Evolutionary conservation across 257 asterid species (phyloP).

Genomic region (Solanum dulcamara): DNA sequence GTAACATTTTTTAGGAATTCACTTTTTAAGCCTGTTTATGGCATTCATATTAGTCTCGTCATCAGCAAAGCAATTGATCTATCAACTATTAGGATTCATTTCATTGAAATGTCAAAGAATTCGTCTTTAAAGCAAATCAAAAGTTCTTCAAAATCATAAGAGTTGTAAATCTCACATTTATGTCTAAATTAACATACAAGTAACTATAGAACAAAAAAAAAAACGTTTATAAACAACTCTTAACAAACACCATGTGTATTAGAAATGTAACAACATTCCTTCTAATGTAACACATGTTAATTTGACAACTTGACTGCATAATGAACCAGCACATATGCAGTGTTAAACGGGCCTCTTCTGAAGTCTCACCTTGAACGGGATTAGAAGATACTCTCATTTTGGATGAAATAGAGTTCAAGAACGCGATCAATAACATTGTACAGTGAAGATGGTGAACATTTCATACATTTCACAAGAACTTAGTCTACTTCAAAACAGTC

Average conservation of each 20-base stretch:
- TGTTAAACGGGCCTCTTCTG: neutral
- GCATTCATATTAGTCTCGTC: too few species aligned
- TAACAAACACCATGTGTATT: neutral
- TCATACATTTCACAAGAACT: neutral
- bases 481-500: too few species aligned
- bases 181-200: neutral
- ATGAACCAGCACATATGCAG: neutral
- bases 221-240: too few species aligned
- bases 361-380: neutral
- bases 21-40: too few species aligned
- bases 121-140: neutral
- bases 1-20: too few species aligned
- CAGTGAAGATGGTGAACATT: neutral
- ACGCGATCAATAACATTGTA: neutral
- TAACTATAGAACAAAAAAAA: neutral
- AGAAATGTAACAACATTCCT: too few species aligned
- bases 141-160: neutral
- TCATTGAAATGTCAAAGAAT: neutral
- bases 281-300: too few species aligned
- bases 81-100: neutral
- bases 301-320: neutral
- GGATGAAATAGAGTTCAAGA: neutral
- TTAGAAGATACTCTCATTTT: neutral
- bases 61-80: too few species aligned
- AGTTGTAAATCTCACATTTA: neutral